Percentiles rank a stretch among this genome's conserved stretches.
These are phyloP conservation scores for Emericellopsis cladophorae DNA, from an alignment of 2,329 filamentous ascomycete species.

Conservation along the genomic window DNA sequence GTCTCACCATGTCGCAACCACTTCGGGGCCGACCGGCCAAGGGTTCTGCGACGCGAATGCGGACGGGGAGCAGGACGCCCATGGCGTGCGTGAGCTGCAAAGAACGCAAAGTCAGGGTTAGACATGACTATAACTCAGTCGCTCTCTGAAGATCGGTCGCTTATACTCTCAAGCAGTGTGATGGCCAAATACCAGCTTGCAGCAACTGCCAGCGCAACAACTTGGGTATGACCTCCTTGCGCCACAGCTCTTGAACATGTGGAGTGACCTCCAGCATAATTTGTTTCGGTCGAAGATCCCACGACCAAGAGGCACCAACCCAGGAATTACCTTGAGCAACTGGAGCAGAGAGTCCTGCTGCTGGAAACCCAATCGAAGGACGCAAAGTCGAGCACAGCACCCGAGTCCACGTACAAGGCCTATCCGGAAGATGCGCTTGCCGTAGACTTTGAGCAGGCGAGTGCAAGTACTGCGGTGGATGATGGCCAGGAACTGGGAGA, in stretches of 20 bases:
- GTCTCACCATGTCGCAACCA: neutral
- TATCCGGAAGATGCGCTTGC: slow-evolving; percentile 2
- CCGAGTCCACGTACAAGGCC: neutral
- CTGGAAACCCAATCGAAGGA: slow-evolving; percentile 16
- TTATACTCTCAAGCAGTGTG: neutral
- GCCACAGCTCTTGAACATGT: neutral
- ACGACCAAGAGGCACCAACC: slow-evolving; percentile 21
- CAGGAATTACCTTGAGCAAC: slow-evolving; percentile 6
- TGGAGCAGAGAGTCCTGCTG: slow-evolving; percentile 9
- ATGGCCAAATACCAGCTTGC: slow-evolving; percentile 1
- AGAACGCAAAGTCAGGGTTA: slow-evolving; percentile 2
- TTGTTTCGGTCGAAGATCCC: slow-evolving; percentile 21
- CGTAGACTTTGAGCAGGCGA: slow-evolving; percentile 1
- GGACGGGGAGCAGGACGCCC: neutral
- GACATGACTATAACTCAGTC: too few relatives aligned
- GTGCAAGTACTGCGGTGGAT: neutral
- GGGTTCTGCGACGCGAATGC: neutral
- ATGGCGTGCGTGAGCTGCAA: slow-evolving; percentile 3
- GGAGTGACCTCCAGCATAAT: slow-evolving; percentile 12
- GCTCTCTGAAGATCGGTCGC: neutral
- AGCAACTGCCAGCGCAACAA: slow-evolving; percentile 1
- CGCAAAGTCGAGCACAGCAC: slow-evolving; percentile 10
- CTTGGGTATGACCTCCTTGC: neutral
- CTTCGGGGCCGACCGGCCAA: neutral
- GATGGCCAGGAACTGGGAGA: neutral